Base-by-base conservation (phyloP, 2,329 filamentous ascomycete genomes). In the Xylariaceae sp. region DNA sequence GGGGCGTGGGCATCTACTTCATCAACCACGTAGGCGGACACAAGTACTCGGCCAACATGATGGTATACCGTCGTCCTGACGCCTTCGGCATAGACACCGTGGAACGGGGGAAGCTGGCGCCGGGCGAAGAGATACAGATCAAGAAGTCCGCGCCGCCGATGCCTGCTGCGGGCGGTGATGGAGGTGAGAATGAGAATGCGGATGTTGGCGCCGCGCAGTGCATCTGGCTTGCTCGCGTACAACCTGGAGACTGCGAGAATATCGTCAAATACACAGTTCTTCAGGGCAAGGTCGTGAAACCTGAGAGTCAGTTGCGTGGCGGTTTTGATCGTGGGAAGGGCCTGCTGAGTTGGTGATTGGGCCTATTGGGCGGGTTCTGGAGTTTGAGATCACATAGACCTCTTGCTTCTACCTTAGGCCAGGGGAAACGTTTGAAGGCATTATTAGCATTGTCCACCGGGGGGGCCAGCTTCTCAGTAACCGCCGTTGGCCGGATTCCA, bases 1-100 rank as follows among this genome's bases (percentile, higher is more conserved):
- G 92, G 8, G 94, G 94, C 9, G 92, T 96, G 4, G 92, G 90
- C 0, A 89, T 99, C 61, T 96, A 96, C 74, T 97, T 96, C 69
- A 95, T 97, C 67, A 92, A 85, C 62, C 94, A 99, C 68, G 91
- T 96, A 2, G 94, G 94, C 31, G 94, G 94, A 0, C 94, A 99
- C 76, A 96, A 96, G 75, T 97, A 95, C 73, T 85, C 86, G 46
- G 94, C 94, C 31, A 99, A 99, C 66, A 84, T 97, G 64, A 88
- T 99, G 76, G 78, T 99, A 1, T 97, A 99, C 71, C 81, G 94
- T 7, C 79, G 80, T 51, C 76, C 75, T 5, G 76, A 83, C 63
- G 76, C 80, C 1, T 84, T 82, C 65, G 80, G 79, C 0, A 63
- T 80, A 42, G 80, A 83, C 54, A 52, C 19, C 19, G 76, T 78